phyloP scores from a whole-genome alignment of 1,284 basidiomycete species.

The Sporisorium scitamineum region DNA sequence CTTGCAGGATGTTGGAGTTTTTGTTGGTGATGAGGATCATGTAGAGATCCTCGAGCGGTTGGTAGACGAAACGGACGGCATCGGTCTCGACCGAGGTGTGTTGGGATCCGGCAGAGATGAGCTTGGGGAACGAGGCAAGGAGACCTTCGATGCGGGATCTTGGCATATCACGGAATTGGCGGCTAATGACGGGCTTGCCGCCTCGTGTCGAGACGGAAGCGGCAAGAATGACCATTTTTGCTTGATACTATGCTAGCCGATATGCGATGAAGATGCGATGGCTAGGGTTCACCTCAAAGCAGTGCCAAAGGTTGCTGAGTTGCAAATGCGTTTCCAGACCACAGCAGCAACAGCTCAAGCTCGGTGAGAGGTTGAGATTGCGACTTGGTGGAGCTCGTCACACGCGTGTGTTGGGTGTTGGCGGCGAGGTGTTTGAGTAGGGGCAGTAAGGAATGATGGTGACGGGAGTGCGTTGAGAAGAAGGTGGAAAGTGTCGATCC shows the following conservation, averaged over 20 bases:
- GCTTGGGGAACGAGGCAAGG: constrained; percentile 95
- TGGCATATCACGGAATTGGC: constrained; percentile 95
- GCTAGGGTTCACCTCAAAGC: not conserved
- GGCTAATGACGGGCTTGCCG: constrained; percentile 93
- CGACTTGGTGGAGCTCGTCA: not conserved
- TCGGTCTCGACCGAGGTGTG: constrained; percentile 81
- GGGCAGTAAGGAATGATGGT: not conserved
- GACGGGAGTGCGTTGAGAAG: constrained; percentile 16
- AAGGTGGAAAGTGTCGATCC: constrained; percentile 24
- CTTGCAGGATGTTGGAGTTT: constrained; percentile 96
- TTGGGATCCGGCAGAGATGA: constrained; percentile 95
- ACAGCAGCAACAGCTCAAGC: not conserved
- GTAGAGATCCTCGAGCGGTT: constrained; percentile 97
- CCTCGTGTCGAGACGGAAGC: constrained; percentile 93
- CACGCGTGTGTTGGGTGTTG: not conserved
- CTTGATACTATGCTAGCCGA: not conserved
- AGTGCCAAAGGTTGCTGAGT: not conserved
- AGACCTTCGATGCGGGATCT: constrained; percentile 92
- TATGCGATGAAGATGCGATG: not conserved
- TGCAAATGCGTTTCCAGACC: too few relatives aligned
- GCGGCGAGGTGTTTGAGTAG: too few relatives aligned
- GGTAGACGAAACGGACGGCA: constrained; percentile 87
- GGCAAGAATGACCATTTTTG: constrained; percentile 81
- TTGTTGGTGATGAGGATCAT: constrained; percentile 98
- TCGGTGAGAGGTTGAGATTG: not conserved